Percentiles rank a stretch among this genome's conserved stretches.
These are phyloP conservation scores for Aspergillus pseudonomiae DNA, from an alignment of 2,329 filamentous ascomycete genomes.

Conservation along the genomic window DNA sequence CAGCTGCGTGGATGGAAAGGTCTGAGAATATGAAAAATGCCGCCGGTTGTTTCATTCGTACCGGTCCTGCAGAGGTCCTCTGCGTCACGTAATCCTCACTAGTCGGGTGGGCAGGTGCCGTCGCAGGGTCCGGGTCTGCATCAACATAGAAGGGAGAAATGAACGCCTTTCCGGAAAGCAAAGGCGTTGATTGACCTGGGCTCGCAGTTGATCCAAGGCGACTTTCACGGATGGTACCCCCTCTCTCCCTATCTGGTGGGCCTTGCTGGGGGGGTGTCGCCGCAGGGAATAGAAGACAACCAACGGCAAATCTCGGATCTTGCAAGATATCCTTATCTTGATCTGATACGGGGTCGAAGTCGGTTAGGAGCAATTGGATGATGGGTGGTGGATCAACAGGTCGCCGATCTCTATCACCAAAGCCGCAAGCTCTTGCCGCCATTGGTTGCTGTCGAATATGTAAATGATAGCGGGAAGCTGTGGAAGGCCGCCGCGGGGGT, in stretches of 20 bases:
- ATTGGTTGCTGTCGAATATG: conserved; percentile 51
- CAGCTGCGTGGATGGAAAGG: conserved; percentile 50
- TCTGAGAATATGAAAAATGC: conserved; percentile 54
- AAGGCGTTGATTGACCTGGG: conserved; percentile 29
- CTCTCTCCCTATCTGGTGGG: background rate
- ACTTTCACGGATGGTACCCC: conserved; percentile 19
- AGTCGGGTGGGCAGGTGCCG: conserved; percentile 43
- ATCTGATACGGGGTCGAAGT: conserved; percentile 45
- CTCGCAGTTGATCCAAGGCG: conserved; percentile 18
- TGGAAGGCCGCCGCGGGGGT: conserved; percentile 26
- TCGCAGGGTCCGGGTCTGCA: conserved; percentile 47
- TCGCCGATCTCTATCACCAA: conserved; percentile 50
- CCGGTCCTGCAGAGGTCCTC: background rate
- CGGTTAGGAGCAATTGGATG: conserved; percentile 48
- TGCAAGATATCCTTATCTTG: conserved; percentile 43
- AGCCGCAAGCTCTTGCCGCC: conserved; percentile 50
- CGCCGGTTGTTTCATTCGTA: conserved; percentile 32
- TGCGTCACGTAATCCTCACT: conserved; percentile 17
- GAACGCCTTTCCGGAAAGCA: conserved; percentile 43
- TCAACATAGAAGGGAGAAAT: conserved; percentile 48
- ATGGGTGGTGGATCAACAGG: conserved; percentile 53
- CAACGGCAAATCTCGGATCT: conserved; percentile 46
- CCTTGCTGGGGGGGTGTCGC: conserved; percentile 18
- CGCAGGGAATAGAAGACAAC: conserved; percentile 47
- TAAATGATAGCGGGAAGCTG: conserved; percentile 40